phyloP scores from a whole-genome alignment of 169 alveolate species.

The Cyclospora cayetanensis region DNA sequence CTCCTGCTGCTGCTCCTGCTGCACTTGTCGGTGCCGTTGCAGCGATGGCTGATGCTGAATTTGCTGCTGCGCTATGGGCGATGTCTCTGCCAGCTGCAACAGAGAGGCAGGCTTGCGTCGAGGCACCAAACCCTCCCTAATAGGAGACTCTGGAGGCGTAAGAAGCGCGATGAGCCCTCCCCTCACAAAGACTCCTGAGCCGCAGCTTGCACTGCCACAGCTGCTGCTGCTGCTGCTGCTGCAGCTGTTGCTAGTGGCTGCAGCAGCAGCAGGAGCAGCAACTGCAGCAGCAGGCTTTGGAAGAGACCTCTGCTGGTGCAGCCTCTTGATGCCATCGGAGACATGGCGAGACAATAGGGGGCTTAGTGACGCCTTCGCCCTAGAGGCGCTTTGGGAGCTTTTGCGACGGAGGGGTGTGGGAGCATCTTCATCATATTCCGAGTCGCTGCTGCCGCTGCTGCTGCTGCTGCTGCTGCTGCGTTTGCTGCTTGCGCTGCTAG shows the following conservation, averaged over 20 bases:
- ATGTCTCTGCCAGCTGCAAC: constrained; percentile 29
- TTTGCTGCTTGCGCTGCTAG: too few relatives aligned
- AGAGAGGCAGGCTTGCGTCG: not conserved
- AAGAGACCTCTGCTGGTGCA: constrained; percentile 4
- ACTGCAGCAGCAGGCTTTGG: not conserved
- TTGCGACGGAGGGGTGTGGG: not conserved
- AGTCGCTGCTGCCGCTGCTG: constrained; percentile 55
- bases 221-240: constrained; percentile 39
- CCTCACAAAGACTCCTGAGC: constrained; percentile 6
- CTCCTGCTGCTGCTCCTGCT: constrained; percentile 9
- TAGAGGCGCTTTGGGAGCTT: not conserved
- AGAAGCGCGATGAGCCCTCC: constrained; percentile 2
- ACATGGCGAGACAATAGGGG: not conserved
- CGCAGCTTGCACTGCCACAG: not conserved
- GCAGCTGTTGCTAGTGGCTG: not conserved
- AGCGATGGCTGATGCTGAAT: too few relatives aligned
- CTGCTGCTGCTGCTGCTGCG: constrained; percentile 35
- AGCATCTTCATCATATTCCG: constrained; percentile 7
- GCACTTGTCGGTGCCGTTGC: too few relatives aligned
- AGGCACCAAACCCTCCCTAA: not conserved
- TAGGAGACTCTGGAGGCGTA: not conserved
- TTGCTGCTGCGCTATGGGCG: not conserved
- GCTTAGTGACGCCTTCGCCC: not conserved
- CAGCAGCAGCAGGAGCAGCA: too few relatives aligned
- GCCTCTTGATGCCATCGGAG: not conserved